Conservation (phyloP, 768 basidiomycete genomes). For the Lactarius hatsudake region DNA sequence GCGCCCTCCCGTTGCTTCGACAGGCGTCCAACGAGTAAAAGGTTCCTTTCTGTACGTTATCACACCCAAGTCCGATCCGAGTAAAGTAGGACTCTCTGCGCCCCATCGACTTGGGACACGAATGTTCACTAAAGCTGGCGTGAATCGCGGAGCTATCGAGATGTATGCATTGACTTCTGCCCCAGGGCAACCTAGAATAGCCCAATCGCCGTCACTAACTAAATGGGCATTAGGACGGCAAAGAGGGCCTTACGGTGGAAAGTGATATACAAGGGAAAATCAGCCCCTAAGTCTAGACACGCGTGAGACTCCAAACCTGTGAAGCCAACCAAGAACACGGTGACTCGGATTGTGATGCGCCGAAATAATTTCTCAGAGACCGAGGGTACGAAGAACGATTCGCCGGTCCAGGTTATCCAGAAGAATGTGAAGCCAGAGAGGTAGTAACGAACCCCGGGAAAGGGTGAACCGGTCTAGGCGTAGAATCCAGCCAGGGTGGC, state of each 20-base stretch:
- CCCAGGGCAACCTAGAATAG: constrained; percentile 3
- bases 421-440: constrained; percentile 23
- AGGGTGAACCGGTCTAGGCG: constrained; percentile 13
- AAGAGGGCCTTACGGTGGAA: constrained; percentile 5
- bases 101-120: constrained; percentile 3
- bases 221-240: constrained; percentile 19
- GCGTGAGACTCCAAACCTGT: constrained; percentile 1
- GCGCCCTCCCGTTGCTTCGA: not conserved
- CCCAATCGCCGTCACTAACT: not conserved
- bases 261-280: constrained; percentile 11
- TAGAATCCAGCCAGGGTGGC: constrained; percentile 14
- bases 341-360: constrained; percentile 17
- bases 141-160: constrained; percentile 25
- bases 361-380: constrained; percentile 7
- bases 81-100: constrained; percentile 9
- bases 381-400: constrained; percentile 23
- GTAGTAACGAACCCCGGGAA: constrained; percentile 21
- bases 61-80: constrained; percentile 12
- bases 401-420: constrained; percentile 22
- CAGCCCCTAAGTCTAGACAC: not conserved
- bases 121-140: constrained; percentile 4
- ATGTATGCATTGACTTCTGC: constrained; percentile 4
- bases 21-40: constrained; percentile 16
- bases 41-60: constrained; percentile 1
- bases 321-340: constrained; percentile 12